These are phyloP conservation scores for Stygiomarasmius scandens DNA, from an alignment of 1,284 basidiomycete species.

Conservation along the genomic window DNA sequence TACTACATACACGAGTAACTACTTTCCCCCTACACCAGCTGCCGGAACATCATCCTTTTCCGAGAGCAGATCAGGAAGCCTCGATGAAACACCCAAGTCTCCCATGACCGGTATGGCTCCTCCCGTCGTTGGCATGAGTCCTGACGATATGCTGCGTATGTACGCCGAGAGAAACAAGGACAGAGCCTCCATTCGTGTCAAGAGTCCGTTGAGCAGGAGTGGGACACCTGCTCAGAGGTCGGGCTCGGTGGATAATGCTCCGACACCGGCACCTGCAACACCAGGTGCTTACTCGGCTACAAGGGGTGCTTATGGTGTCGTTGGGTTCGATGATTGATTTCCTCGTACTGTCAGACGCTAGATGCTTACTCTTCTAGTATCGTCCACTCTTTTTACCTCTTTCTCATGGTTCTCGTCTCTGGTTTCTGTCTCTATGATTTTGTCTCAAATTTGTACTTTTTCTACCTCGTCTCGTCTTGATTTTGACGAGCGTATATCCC, in stretches of 20 bases:
- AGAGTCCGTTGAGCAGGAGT: not conserved
- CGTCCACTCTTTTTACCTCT: too few relatives aligned
- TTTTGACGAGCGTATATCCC: too few relatives aligned
- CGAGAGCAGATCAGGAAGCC: slow-evolving; percentile 36
- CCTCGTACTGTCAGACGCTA: too few relatives aligned
- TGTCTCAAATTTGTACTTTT: too few relatives aligned
- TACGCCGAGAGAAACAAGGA: slow-evolving; percentile 61
- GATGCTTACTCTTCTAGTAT: too few relatives aligned
- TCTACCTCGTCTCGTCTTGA: too few relatives aligned
- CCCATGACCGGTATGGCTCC: too few relatives aligned
- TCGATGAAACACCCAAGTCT: too few relatives aligned
- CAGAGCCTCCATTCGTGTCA: not conserved
- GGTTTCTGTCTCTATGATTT: too few relatives aligned
- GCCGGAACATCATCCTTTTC: slow-evolving; percentile 42
- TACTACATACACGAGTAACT: slow-evolving; percentile 31
- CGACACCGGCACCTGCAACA: slow-evolving; percentile 1
- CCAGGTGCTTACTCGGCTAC: slow-evolving; percentile 10
- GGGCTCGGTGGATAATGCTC: not conserved
- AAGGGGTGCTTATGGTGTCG: slow-evolving; percentile 15
- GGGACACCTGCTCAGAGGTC: not conserved
- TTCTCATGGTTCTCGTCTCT: too few relatives aligned
- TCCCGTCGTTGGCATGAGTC: slow-evolving; percentile 56
- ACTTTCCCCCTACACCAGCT: slow-evolving; percentile 31
- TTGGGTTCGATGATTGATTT: not conserved
- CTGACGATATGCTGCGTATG: slow-evolving; percentile 75